phyloP scores from a whole-genome alignment of 441 rosid species.

The Pelargonium myrrhifolium region DNA sequence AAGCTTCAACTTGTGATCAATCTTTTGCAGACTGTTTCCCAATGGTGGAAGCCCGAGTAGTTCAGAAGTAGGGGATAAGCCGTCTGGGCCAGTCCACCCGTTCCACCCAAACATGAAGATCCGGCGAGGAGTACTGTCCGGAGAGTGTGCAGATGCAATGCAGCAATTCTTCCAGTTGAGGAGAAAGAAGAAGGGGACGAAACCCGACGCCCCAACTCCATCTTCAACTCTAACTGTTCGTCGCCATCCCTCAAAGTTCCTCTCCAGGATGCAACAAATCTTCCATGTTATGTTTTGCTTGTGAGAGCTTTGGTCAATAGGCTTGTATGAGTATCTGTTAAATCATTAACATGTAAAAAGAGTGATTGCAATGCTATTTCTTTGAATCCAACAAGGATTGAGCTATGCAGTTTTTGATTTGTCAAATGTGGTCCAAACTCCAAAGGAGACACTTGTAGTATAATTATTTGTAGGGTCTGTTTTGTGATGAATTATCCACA shows the following conservation, averaged over 20 bases:
- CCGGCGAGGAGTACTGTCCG: slow-evolving; percentile 64
- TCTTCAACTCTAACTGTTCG: slow-evolving; percentile 45
- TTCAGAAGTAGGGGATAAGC: slow-evolving; percentile 46
- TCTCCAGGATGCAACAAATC: slow-evolving; percentile 65
- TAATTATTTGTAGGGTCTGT: no score
- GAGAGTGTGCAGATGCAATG: slow-evolving; percentile 86
- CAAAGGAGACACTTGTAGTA: no score
- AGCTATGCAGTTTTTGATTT: not conserved
- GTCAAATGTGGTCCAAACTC: not conserved
- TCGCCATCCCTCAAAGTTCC: slow-evolving; percentile 57
- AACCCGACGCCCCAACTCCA: slow-evolving; percentile 31
- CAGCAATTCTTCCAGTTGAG: slow-evolving; percentile 86
- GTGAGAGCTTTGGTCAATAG: slow-evolving; percentile 26
- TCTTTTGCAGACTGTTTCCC: slow-evolving; percentile 63
- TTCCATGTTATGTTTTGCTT: slow-evolving; percentile 64
- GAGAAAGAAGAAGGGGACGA: slow-evolving; percentile 64
- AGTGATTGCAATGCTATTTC: not conserved
- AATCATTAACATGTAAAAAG: not conserved
- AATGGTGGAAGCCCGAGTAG: slow-evolving; percentile 35
- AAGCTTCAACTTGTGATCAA: not conserved
- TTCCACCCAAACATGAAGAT: slow-evolving; percentile 87
- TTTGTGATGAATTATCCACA: no score
- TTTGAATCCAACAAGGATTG: not conserved
- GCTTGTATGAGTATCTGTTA: not conserved
- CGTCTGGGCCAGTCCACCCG: slow-evolving; percentile 77